Evolutionary conservation across 2,329 filamentous ascomycete species (phyloP).

Genomic region (Akanthomyces muscarius): DNA sequence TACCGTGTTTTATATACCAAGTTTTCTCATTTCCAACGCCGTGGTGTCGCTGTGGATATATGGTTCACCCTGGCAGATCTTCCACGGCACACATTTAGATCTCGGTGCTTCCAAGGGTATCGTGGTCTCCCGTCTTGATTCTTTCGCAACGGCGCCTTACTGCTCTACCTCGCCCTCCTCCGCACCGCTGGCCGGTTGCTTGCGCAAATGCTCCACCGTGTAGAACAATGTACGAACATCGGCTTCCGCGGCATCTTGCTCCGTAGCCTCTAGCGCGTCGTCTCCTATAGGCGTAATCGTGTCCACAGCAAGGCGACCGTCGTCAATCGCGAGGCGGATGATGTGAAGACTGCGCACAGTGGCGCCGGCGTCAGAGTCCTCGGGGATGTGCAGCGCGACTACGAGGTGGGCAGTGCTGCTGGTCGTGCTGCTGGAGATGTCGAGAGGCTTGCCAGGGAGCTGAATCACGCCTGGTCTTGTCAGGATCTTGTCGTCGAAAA

Average conservation of each 20-base stretch:
- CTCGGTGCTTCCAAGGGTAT: neutral
- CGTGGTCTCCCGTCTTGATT: neutral
- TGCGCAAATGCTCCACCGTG: conserved; percentile 45
- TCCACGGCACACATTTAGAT: too few relatives aligned
- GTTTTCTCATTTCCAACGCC: neutral
- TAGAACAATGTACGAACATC: conserved; percentile 44
- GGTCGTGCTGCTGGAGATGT: conserved; percentile 36
- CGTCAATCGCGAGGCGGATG: conserved; percentile 30
- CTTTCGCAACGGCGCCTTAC: conserved; percentile 14
- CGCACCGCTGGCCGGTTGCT: conserved; percentile 31
- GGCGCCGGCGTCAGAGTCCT: conserved; percentile 18
- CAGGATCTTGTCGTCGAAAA: conserved; percentile 46
- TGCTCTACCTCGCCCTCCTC: conserved; percentile 23
- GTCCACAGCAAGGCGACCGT: conserved; percentile 30
- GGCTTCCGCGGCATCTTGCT: conserved; percentile 32
- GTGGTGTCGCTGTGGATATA: neutral
- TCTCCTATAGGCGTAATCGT: conserved; percentile 26
- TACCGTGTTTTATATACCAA: neutral
- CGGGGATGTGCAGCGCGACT: conserved; percentile 37
- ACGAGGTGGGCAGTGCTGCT: conserved; percentile 30
- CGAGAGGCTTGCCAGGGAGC: conserved; percentile 63
- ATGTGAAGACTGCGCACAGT: conserved; percentile 29
- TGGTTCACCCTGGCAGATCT: neutral
- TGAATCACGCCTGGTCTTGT: conserved; percentile 44
- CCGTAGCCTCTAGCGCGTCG: conserved; percentile 25